Conservation (phyloP, 306 rosid genomes). For the Sesbania bispinosa region DNA sequence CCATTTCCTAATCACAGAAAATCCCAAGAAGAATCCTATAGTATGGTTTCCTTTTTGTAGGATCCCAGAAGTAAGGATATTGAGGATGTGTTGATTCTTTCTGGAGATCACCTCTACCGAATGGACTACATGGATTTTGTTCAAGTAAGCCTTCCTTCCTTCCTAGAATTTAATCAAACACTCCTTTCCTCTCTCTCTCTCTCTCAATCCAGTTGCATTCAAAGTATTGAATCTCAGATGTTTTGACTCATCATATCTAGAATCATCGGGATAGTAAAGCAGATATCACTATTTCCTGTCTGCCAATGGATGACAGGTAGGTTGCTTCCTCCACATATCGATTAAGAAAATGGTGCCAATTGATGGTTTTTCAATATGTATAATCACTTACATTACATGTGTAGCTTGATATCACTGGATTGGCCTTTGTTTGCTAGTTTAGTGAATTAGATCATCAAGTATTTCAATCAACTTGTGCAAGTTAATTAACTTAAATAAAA, state of each 20-base stretch:
- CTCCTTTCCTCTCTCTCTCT: no score
- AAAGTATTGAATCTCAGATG: slow-evolving; percentile 6
- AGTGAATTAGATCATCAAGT: neutral
- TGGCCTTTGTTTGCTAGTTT: neutral
- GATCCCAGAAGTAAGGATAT: slow-evolving; percentile 76
- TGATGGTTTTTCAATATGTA: neutral
- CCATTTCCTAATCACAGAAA: no score
- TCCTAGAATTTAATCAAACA: no score
- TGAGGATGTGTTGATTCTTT: slow-evolving; percentile 88
- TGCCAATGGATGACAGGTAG: slow-evolving; percentile 94
- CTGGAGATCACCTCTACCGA: slow-evolving; percentile 89
- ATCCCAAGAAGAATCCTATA: no score
- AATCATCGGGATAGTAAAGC: slow-evolving; percentile 85
- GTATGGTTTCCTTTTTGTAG: no score
- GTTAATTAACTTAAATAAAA: neutral
- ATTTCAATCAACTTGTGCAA: neutral
- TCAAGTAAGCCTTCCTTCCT: slow-evolving; percentile 70
- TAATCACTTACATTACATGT: neutral
- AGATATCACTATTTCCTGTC: slow-evolving; percentile 81
- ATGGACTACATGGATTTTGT: slow-evolving; percentile 97
- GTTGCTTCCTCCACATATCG: neutral
- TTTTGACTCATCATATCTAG: slow-evolving; percentile 42
- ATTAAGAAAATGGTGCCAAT: neutral
- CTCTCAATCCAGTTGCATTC: no score
- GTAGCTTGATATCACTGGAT: neutral